Conservation (phyloP, 2,329 filamentous ascomycete species). For the Alternaria hordeiaustralica region DNA sequence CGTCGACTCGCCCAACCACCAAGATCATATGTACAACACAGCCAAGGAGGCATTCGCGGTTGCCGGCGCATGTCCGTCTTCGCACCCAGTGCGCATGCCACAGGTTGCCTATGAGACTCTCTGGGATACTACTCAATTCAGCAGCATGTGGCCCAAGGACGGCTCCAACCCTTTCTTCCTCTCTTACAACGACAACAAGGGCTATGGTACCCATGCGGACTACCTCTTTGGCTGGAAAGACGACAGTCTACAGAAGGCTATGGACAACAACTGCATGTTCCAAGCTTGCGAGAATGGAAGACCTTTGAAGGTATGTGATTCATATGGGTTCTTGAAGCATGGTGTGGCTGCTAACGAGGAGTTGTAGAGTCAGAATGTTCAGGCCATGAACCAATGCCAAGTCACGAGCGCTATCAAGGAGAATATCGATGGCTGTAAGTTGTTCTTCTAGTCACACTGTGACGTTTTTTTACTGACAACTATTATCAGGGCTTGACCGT, state of each 20-base stretch:
- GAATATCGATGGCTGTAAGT: constrained; percentile 33
- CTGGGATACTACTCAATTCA: constrained; percentile 38
- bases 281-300: constrained; percentile 28
- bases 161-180: constrained; percentile 37
- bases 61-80: constrained; percentile 32
- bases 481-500: neutral
- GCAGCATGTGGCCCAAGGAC: constrained; percentile 34
- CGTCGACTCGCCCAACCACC: constrained; percentile 61
- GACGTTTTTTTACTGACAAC: neutral
- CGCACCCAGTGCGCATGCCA: constrained; percentile 39
- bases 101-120: constrained; percentile 42
- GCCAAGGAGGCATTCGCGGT: constrained; percentile 26
- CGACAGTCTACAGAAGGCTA: constrained; percentile 32
- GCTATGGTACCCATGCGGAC: constrained; percentile 39
- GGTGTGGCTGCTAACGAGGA: neutral
- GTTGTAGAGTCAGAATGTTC: neutral
- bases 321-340: constrained; percentile 3
- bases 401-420: constrained; percentile 31
- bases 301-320: constrained; percentile 27
- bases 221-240: constrained; percentile 41
- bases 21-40: constrained; percentile 52
- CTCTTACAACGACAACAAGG: constrained; percentile 32
- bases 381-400: constrained; percentile 30
- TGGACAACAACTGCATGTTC: constrained; percentile 38
- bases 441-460: neutral